Conservation (phyloP, 192 early-diverging fungal genomes). For the Backusella circina region DNA sequence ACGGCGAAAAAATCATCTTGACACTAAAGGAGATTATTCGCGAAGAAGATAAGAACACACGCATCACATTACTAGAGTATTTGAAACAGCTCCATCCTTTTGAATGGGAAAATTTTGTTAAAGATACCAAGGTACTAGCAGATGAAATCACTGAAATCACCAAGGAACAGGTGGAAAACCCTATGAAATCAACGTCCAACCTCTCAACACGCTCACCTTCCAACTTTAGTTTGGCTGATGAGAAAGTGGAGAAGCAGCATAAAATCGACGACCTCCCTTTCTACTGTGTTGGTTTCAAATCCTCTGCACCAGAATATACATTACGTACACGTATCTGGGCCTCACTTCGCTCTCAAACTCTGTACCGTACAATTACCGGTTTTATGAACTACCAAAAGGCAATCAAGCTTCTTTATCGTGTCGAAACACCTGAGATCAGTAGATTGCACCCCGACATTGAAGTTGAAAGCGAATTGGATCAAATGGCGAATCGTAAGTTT, state of each 20-base stretch:
- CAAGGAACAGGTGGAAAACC: not conserved
- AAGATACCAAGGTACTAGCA: constrained; percentile 77
- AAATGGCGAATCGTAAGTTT: constrained; percentile 75
- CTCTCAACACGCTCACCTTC: not conserved
- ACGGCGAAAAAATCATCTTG: constrained; percentile 81
- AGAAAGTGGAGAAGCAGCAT: constrained; percentile 14
- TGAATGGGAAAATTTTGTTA: constrained; percentile 92
- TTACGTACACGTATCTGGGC: constrained; percentile 90
- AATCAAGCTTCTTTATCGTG: constrained; percentile 75
- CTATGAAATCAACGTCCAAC: not conserved
- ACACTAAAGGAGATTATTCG: constrained; percentile 80
- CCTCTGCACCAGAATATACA: constrained; percentile 73
- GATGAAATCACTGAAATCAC: constrained; percentile 49
- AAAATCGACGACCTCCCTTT: constrained; percentile 78
- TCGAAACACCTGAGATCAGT: constrained; percentile 67
- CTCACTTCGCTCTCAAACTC: constrained; percentile 80
- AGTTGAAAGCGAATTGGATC: constrained; percentile 64
- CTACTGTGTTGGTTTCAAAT: constrained; percentile 80
- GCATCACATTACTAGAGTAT: constrained; percentile 79
- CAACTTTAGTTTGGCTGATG: not conserved
- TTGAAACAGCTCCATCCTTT: constrained; percentile 73
- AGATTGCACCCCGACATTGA: constrained; percentile 37
- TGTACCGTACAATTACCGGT: constrained; percentile 83
- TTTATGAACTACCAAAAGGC: constrained; percentile 89
- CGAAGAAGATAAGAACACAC: constrained; percentile 76